These are phyloP conservation scores for Aspergillus texensis DNA, from an alignment of 2,329 filamentous ascomycete species.

Conservation along the genomic window DNA sequence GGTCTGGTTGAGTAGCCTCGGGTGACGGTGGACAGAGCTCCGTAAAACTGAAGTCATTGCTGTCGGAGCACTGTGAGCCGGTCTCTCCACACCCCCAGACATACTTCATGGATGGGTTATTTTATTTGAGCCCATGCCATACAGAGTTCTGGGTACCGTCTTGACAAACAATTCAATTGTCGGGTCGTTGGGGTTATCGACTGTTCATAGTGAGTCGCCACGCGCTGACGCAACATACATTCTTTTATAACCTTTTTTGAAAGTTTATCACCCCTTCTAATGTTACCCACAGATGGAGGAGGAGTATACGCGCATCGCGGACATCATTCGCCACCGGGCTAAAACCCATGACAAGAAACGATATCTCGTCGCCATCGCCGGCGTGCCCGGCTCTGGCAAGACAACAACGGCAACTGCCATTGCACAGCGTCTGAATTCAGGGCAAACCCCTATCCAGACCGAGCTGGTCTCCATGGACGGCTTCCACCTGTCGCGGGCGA, in stretches of 20 bases:
- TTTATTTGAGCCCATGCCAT: background rate
- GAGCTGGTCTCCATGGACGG: conserved; percentile 41
- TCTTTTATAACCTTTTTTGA: background rate
- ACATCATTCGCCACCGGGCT: conserved; percentile 22
- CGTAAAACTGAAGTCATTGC: conserved; percentile 5
- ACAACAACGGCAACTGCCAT: conserved; percentile 36
- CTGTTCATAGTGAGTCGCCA: background rate
- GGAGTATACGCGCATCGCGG: conserved; percentile 24
- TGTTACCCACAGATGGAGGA: conserved; percentile 23
- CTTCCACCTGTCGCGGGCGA: conserved; percentile 37
- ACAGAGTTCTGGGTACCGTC: background rate
- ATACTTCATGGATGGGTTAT: background rate
- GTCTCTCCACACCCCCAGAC: background rate
- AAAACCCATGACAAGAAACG: conserved; percentile 18
- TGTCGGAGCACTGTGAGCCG: conserved; percentile 34
- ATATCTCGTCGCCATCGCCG: conserved; percentile 32
- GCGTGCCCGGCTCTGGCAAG: conserved; percentile 39
- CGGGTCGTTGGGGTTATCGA: background rate
- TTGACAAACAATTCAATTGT: background rate
- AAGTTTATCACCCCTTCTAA: background rate
- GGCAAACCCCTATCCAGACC: conserved; percentile 10
- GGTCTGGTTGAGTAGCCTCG: background rate
- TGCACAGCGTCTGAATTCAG: conserved; percentile 28
- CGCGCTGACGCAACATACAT: background rate
- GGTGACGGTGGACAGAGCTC: conserved; percentile 5